Base-by-base conservation (phyloP, 441 rosid genomes). In the Brassica balearica region DNA sequence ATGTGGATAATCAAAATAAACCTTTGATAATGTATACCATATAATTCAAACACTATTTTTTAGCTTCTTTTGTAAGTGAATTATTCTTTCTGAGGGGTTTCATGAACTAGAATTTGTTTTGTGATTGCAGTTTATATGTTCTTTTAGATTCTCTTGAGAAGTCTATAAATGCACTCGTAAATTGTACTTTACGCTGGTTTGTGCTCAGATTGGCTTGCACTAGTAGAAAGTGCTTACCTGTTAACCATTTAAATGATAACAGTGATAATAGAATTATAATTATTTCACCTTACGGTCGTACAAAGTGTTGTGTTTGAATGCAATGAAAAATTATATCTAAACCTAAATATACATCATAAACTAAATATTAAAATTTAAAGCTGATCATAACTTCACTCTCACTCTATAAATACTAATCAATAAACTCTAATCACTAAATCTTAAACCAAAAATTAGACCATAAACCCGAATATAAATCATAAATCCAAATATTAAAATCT, bases 1-100 rank as follows among this genome's bases (percentile, higher is more conserved):
- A 91, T 78, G 87, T 95, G 17, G 97, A 91, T 19, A 84, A 81
- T 77, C 84, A 92, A 81, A 92, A 95, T 79, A 85, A 87, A 81
- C 88, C 1, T 36, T 41, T 41, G 48, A 41, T 10, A 41, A 41
- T 41, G 48, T 41, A 41, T 41, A 41, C 46, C 4, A 38, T 38
- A 38, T 38, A 38, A 2, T 38, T 9, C 46, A 38, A 38, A 0
- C 46, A 38, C 46, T 38, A 3, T 34, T 38, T 38, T 34, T 38
- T 38, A 38, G 46, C 46, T 38, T 38, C 46, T 38, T 38, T 38
- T 38, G 46, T 38, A 38, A 2, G 46, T 38, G 46, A 38, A 38
- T 38, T 38, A 2, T 38, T 38, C 11, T 38, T 38, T 9, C 46
- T 38, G 11, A 38, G 11, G 46, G 46, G 46, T 38, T 38, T 38